Evolutionary conservation across 768 basidiomycete genomes (phyloP).

Genomic region (Lactarius trivialis): DNA sequence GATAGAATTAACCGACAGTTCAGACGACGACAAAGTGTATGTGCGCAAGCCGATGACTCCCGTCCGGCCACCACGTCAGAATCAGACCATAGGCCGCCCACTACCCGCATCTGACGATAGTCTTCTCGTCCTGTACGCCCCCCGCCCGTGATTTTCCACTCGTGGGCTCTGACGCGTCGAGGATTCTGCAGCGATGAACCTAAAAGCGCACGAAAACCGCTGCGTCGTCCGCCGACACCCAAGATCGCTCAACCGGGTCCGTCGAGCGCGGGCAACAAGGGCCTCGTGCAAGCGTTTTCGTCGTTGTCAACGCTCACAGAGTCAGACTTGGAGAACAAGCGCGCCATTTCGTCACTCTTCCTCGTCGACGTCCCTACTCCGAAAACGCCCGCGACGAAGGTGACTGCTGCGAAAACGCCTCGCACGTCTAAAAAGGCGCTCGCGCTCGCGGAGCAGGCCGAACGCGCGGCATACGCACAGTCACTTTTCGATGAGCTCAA

Average conservation of each 20-base stretch:
- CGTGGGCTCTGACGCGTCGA: neutral
- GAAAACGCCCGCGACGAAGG: constrained; percentile 3
- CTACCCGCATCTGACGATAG: neutral
- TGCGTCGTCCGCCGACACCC: constrained; percentile 1
- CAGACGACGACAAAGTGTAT: constrained; percentile 4
- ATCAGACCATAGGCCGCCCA: neutral
- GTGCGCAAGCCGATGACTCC: neutral
- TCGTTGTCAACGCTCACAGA: constrained; percentile 15
- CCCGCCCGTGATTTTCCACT: neutral
- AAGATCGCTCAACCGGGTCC: neutral
- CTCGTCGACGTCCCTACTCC: neutral
- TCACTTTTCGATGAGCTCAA: constrained; percentile 23
- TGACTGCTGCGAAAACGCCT: constrained; percentile 16
- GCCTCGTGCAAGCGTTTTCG: constrained; percentile 16
- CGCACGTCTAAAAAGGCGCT: constrained; percentile 21
- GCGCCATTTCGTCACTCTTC: neutral
- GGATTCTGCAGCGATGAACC: constrained; percentile 1
- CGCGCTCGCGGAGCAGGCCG: constrained; percentile 17
- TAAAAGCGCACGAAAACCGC: constrained; percentile 6
- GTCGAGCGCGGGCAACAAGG: neutral
- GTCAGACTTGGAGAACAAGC: constrained; percentile 3
- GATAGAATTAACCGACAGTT: constrained; percentile 17
- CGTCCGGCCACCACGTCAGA: neutral
- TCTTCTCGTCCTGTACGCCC: constrained; percentile 2
- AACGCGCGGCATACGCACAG: constrained; percentile 19